Percentiles rank a stretch among this genome's conserved stretches.
phyloP scores from a whole-genome alignment of 768 basidiomycete genomes.

The Suillus bovinus region DNA sequence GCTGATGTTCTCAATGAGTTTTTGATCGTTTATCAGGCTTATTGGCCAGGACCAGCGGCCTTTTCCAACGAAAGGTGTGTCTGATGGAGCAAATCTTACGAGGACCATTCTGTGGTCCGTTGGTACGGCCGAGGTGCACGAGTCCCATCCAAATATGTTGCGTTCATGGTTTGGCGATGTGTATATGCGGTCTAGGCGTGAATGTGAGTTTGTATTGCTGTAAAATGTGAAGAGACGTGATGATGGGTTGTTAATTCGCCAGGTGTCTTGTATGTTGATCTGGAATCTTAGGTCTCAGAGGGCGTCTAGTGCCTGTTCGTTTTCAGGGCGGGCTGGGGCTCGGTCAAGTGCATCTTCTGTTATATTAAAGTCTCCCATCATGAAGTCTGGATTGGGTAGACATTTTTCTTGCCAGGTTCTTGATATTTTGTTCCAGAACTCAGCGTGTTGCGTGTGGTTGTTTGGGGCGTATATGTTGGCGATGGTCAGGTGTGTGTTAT shows the following conservation, averaged over 20 bases:
- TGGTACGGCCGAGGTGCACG: background rate
- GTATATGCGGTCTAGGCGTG: background rate
- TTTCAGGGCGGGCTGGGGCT: too few relatives aligned
- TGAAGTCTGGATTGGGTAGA: rapidly evolving
- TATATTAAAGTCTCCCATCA: too few relatives aligned
- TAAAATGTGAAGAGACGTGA: background rate
- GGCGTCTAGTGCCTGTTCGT: too few relatives aligned
- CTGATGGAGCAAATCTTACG: background rate
- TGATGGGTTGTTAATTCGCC: background rate
- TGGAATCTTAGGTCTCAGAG: too few relatives aligned
- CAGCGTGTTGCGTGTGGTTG: too few relatives aligned
- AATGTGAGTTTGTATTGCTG: background rate
- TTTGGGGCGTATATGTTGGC: too few relatives aligned
- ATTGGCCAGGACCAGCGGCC: background rate
- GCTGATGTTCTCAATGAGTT: background rate
- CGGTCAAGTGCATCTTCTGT: too few relatives aligned
- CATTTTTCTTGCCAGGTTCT: too few relatives aligned
- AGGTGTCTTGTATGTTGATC: too few relatives aligned
- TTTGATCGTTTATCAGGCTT: background rate
- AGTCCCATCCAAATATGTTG: background rate
- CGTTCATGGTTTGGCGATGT: rapidly evolving
- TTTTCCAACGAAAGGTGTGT: background rate
- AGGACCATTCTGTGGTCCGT: background rate
- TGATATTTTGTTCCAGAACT: too few relatives aligned
- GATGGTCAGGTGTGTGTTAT: too few relatives aligned